These are phyloP conservation scores for Candida arabinofermentans DNA, from an alignment of 805 yeast genomes.

Conservation along the genomic window DNA sequence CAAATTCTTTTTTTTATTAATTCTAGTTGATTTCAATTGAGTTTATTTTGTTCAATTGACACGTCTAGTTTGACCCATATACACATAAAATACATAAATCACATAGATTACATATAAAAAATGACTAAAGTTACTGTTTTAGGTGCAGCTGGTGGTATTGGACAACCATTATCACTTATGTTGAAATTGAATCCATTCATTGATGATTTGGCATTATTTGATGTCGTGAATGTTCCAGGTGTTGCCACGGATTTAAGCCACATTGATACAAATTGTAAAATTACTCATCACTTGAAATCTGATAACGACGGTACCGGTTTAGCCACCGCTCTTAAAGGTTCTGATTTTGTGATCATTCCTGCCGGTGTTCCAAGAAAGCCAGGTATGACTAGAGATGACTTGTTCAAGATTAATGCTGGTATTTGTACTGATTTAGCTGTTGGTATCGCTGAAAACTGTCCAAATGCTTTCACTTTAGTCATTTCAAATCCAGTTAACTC, in stretches of 20 bases:
- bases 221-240: constrained; percentile 53
- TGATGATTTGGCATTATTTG: constrained; percentile 44
- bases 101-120: neutral
- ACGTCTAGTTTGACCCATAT: neutral
- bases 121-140: constrained; percentile 53
- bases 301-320: constrained; percentile 31
- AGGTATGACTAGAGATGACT: constrained; percentile 97
- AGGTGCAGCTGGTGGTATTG: constrained; percentile 85
- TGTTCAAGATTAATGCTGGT: constrained; percentile 66
- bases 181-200: constrained; percentile 44
- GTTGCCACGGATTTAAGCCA: constrained; percentile 54
- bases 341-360: constrained; percentile 46
- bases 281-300: constrained; percentile 40
- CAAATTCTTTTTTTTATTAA: too few species aligned
- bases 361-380: constrained; percentile 97
- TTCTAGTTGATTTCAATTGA: too few species aligned
- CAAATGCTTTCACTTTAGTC: constrained; percentile 72
- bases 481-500: constrained; percentile 95
- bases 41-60: neutral
- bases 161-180: constrained; percentile 52
- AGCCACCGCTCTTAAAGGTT: constrained; percentile 36
- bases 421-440: constrained; percentile 72
- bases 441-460: constrained; percentile 68
- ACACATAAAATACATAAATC: too few species aligned
- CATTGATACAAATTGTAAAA: constrained; percentile 45